Evolutionary conservation across 148 eudicot species (phyloP).

Genomic region (Rhododendron williamsianum): DNA sequence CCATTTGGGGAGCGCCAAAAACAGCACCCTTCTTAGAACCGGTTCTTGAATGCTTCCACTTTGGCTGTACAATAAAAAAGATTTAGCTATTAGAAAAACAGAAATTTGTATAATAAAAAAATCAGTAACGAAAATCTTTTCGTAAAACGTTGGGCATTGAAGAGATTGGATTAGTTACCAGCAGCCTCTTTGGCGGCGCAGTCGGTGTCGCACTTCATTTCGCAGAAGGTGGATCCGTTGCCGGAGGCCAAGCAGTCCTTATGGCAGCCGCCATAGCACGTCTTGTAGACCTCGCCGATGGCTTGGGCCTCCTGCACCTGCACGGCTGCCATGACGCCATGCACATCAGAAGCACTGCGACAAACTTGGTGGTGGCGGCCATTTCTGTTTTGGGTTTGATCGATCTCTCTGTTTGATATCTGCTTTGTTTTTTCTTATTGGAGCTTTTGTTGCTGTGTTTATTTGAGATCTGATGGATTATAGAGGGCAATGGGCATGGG

Average conservation of each 20-base stretch:
- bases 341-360: constrained; percentile 20
- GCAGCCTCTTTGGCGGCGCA: constrained; percentile 6
- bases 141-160: neutral
- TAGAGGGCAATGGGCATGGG: neutral
- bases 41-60: neutral
- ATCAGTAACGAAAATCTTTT: neutral
- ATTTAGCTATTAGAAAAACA: neutral
- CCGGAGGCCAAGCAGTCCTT: neutral
- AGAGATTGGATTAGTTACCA: constrained; percentile 1
- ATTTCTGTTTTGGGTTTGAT: neutral
- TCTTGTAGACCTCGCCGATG: neutral
- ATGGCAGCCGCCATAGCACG: constrained; percentile 1
- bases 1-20: neutral
- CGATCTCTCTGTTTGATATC: neutral
- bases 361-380: constrained; percentile 12
- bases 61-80: neutral
- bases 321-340: constrained; percentile 19
- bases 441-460: neutral
- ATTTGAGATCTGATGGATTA: neutral
- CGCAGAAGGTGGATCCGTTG: constrained; percentile 13
- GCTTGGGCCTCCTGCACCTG: constrained; percentile 11
- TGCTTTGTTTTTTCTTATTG: neutral
- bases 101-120: too few species aligned
- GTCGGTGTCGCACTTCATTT: constrained; percentile 18
- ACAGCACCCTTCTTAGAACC: neutral